phyloP scores from a whole-genome alignment of 148 eudicot genomes.

The Vaccinium macrocarpon region DNA sequence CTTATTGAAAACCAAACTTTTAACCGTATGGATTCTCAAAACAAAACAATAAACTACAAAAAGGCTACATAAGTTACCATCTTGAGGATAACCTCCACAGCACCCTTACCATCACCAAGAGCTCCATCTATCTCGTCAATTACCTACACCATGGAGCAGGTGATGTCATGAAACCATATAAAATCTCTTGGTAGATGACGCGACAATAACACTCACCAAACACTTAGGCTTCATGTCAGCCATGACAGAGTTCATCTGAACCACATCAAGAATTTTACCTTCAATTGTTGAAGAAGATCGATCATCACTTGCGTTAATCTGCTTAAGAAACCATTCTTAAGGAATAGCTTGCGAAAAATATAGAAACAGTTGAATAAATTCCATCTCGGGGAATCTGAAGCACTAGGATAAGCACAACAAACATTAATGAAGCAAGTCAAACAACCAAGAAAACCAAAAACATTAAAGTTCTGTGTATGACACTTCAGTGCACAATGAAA shows the following conservation, averaged over 20 bases:
- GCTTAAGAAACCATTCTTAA: slow-evolving; percentile 22
- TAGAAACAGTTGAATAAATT: background rate
- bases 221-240: slow-evolving; percentile 91
- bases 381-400: background rate
- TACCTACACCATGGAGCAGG: slow-evolving; percentile 41
- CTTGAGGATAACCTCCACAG: slow-evolving; percentile 80
- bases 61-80: slow-evolving; percentile 49
- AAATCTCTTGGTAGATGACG: background rate
- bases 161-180: slow-evolving; percentile 5
- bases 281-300: slow-evolving; percentile 77
- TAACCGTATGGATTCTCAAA: background rate
- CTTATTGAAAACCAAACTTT: background rate
- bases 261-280: slow-evolving; percentile 85
- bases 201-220: slow-evolving; percentile 53
- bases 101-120: slow-evolving; percentile 98
- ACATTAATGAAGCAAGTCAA: slow-evolving; percentile 8
- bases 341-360: slow-evolving; percentile 9
- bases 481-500: background rate
- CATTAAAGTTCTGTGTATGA: background rate
- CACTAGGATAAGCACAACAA: slow-evolving; percentile 10
- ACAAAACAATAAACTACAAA: background rate
- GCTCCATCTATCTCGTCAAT: slow-evolving; percentile 99
- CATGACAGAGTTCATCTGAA: slow-evolving; percentile 95
- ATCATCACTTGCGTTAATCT: slow-evolving; percentile 99
- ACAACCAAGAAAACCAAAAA: background rate